Evolutionary conservation across 108 stramenopile species (phyloP), one percentile per base, ranked within the genome.

Genomic region (Conticribra guillardii): DNA sequence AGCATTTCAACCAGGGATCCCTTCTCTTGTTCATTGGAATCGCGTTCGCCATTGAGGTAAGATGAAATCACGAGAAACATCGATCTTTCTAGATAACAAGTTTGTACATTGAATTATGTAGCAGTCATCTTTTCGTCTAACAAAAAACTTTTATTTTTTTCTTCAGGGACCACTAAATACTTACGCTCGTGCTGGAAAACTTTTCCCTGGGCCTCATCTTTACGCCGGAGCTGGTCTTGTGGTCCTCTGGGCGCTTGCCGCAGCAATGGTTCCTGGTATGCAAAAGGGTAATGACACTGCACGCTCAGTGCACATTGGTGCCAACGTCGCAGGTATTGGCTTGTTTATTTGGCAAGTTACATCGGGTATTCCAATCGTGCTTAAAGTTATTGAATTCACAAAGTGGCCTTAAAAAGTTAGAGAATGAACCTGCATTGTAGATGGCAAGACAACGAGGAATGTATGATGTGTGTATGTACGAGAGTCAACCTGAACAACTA

Each of bases 261-360:
- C 89, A 5, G 74, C 96, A 1, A 84, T 88, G 62, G 95, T 97
- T 30, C 98, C 97, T 41, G 82, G 85, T 56, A 98, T 98, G 98
- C 96, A 97, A 84, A 97, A 97, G 81, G 98, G 97, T n/a, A 95
- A 91, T 66, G 98, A 98, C n/a, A 70, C 84, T 18, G 98, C 98
- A 0, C 82, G 98, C 19, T 78, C 82, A 21, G 83, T 93, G 32
- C 98, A 98, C 88, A 97, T 98, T 76, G 97, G 87, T 50, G 89
- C 96, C 53, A 98, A 98, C 69, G 45, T 93, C 18, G 83, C 84
- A 29, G 96, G 90, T 16, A 82, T 96, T 44, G 96, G 88, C 16
- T 72, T 98, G 48, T 98, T 98, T 61, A 85, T 76, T 14, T 98
- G 97, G 97, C 98, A 98, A 82, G 82, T 98, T 26, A 33, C 66